Base-by-base conservation (phyloP, 2,329 filamentous ascomycete species). In the Claviceps quebecensis region DNA sequence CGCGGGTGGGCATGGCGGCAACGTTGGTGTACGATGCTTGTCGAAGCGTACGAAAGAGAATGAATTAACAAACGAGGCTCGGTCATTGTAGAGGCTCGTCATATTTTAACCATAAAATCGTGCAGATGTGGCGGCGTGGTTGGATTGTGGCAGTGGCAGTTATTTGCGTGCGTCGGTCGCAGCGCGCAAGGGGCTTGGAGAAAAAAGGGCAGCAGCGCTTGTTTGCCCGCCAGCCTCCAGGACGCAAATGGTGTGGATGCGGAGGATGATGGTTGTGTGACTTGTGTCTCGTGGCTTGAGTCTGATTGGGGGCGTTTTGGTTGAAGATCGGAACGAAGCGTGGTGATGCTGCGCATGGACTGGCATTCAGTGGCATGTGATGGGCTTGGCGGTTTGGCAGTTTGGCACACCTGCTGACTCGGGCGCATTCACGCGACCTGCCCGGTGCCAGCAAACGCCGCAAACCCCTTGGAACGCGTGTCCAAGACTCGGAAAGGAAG, bases 1-100 rank as follows among this genome's bases (percentile, higher is more conserved):
- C 37, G 47, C 44, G 47, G 13, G 17, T 36, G 47, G 39, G 37
- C 53, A 52, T 54, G 14, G 38, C 36, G 22, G 45, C 50, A 8
- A 34, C 9, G 17, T 41, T 26, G 22, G 19, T 26, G 26, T 39
- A 44, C 16, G 39, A 40, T 19, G 16, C 8, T 43, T 40, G 29
- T 49, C 16, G 37, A 29, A 48, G 22, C 26, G 46, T 36, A 45
- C 4, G 4, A 6, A 22, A 39, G 16, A 34, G 34, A 39, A 34
- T 19, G 37, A 29, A n/a, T 41, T 17, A 13, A 11, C 9, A 34
- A 34, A 34, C 29, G 29, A 34, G 29, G 9, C 9, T 11, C 29
- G 29, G 9, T 34, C 29, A 34, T 4, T 11, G 29, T 34, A 34
- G 29, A 34, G 29, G 29, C 29, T 34, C 29, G 29, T 34, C 29